These are phyloP conservation scores for Carex myosuroides DNA, from an alignment of 176 grass and related monocot genomes.

Conservation along the genomic window DNA sequence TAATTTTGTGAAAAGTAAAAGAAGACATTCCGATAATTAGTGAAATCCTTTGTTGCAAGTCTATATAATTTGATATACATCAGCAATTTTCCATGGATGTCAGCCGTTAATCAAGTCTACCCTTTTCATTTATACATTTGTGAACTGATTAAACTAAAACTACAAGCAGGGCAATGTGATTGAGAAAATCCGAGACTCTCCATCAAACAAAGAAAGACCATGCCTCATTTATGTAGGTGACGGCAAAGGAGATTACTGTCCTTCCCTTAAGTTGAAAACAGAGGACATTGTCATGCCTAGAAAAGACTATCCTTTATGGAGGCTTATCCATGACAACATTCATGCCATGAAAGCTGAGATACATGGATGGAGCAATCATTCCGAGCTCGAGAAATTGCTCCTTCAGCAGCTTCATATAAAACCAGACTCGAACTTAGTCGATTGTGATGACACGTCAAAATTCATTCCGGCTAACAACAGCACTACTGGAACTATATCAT, in stretches of 20 bases:
- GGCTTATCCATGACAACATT: constrained; percentile 14
- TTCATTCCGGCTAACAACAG: background rate
- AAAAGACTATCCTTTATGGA: constrained; percentile 26
- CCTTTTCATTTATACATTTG: background rate
- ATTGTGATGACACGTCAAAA: background rate
- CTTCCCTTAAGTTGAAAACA: constrained; percentile 5
- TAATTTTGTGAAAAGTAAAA: background rate
- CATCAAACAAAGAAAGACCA: background rate
- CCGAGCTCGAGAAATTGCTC: constrained; percentile 16
- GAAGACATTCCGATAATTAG: background rate
- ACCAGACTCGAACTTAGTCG: background rate
- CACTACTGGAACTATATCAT: background rate
- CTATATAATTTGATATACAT: background rate
- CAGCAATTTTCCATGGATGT: background rate
- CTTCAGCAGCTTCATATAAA: background rate
- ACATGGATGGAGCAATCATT: constrained; percentile 24
- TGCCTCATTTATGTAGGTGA: constrained; percentile 28
- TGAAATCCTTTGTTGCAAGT: too few relatives aligned
- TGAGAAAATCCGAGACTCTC: background rate
- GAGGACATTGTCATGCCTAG: constrained; percentile 27
- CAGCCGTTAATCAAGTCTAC: background rate
- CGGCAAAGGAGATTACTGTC: constrained; percentile 36
- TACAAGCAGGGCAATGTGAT: constrained; percentile 26
- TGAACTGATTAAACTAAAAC: background rate
- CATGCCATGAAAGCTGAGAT: constrained; percentile 18